phyloP scores from a whole-genome alignment of 2,329 filamentous ascomycete genomes.

The Fusarium incarnatum region DNA sequence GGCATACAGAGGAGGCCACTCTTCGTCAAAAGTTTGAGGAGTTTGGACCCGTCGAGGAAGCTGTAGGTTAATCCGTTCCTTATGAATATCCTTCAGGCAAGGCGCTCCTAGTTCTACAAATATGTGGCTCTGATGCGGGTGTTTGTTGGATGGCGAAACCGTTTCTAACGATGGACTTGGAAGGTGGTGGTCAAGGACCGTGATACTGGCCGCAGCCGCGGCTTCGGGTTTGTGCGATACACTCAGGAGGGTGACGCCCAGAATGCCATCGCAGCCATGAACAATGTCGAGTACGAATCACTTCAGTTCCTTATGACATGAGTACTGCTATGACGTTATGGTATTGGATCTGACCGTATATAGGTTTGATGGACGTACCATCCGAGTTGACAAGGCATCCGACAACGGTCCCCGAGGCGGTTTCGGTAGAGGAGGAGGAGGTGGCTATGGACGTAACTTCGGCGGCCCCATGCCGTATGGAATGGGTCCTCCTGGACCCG shows the following conservation, averaged over 20 bases:
- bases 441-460: slow-evolving; percentile 56
- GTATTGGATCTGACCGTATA: slow-evolving; percentile 23
- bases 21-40: slow-evolving; percentile 92
- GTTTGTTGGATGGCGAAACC: slow-evolving; percentile 25
- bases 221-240: slow-evolving; percentile 97
- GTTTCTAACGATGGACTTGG: slow-evolving; percentile 36
- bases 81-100: slow-evolving; percentile 32
- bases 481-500: slow-evolving; percentile 53
- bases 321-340: slow-evolving; percentile 6
- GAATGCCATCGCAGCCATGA: slow-evolving; percentile 81
- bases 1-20: slow-evolving; percentile 94
- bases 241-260: slow-evolving; percentile 80
- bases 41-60: slow-evolving; percentile 92
- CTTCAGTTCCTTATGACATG: slow-evolving; percentile 40
- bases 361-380: slow-evolving; percentile 54
- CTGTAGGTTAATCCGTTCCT: slow-evolving; percentile 71
- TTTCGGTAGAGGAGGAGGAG: slow-evolving; percentile 53
- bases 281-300: slow-evolving; percentile 83
- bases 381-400: slow-evolving; percentile 95
- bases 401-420: slow-evolving; percentile 75
- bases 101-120: slow-evolving; percentile 36
- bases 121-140: slow-evolving; percentile 35
- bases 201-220: slow-evolving; percentile 94
- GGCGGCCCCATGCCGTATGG: slow-evolving; percentile 55
- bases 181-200: slow-evolving; percentile 98